Percentiles rank a stretch among this genome's conserved stretches.
These are phyloP conservation scores for Teratosphaeria destructans DNA, from an alignment of 2,329 filamentous ascomycete genomes.

Conservation along the genomic window DNA sequence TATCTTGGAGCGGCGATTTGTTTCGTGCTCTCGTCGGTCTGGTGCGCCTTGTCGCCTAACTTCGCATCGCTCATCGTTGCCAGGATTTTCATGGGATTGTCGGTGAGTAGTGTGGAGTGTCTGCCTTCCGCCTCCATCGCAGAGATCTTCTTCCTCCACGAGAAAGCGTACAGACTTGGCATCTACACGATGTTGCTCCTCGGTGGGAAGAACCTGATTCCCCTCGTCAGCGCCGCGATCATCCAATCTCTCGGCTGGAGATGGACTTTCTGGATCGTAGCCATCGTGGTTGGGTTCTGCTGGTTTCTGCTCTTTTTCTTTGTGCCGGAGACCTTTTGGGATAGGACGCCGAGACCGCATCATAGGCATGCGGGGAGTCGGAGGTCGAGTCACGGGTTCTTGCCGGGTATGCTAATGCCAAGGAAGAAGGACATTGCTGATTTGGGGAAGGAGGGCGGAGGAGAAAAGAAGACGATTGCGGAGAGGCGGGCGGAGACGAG, in stretches of 20 bases:
- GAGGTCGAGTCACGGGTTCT: neutral
- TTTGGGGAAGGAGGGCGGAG: constrained; percentile 1
- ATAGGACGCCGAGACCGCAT: constrained; percentile 56
- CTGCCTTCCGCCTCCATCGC: constrained; percentile 88
- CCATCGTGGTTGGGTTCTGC: constrained; percentile 65
- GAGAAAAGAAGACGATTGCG: constrained; percentile 1
- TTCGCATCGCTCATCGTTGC: constrained; percentile 72
- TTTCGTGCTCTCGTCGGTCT: constrained; percentile 68
- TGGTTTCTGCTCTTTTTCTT: constrained; percentile 72
- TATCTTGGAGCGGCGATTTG: constrained; percentile 68
- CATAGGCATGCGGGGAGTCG: constrained; percentile 27
- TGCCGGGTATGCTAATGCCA: constrained; percentile 4
- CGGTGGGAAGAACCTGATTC: constrained; percentile 74
- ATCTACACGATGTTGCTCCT: constrained; percentile 85
- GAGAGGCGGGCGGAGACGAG: constrained; percentile 2
- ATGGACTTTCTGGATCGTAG: constrained; percentile 53
- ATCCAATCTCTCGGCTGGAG: constrained; percentile 72
- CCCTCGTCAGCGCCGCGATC: constrained; percentile 74
- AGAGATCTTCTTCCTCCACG: constrained; percentile 93
- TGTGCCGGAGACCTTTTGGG: constrained; percentile 94
- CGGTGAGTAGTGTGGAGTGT: constrained; percentile 83
- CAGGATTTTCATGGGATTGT: constrained; percentile 76
- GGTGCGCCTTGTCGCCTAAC: constrained; percentile 76
- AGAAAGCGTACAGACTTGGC: constrained; percentile 82
- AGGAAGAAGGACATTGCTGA: neutral